These are phyloP conservation scores for Saksenaea vasiformis DNA, from an alignment of 371 early-diverging fungal genomes.

Conservation along the genomic window DNA sequence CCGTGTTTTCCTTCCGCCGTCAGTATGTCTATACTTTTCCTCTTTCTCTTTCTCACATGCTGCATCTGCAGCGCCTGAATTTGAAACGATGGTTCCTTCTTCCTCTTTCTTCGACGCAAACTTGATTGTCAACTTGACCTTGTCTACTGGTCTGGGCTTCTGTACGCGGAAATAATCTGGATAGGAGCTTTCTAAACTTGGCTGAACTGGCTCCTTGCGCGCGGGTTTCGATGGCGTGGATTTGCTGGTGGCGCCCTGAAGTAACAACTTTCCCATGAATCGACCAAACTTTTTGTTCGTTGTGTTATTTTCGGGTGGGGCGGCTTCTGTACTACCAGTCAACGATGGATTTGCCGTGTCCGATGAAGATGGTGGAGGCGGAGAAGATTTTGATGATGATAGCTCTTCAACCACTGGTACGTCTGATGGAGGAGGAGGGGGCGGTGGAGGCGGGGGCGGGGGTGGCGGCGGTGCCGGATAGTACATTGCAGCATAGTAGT, in stretches of 20 bases:
- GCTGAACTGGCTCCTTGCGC: not conserved
- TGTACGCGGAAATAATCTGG: not conserved
- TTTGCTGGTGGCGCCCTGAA: slow-evolving; percentile 15
- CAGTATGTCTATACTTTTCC: not conserved
- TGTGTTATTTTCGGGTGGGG: not conserved
- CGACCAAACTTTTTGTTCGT: slow-evolving; percentile 23
- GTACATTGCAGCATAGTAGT: not conserved
- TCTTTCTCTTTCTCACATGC: not conserved
- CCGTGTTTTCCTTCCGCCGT: slow-evolving; percentile 17
- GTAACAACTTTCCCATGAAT: slow-evolving; percentile 39
- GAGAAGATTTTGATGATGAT: not conserved
- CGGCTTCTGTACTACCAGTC: not conserved
- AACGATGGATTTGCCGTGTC: not conserved
- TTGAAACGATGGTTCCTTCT: slow-evolving; percentile 89
- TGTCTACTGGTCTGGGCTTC: not conserved
- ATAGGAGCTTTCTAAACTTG: not conserved
- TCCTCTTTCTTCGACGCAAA: slow-evolving; percentile 98
- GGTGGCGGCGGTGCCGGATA: slow-evolving; percentile 7
- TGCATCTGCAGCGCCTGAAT: slow-evolving; percentile 39
- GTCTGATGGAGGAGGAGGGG: not conserved
- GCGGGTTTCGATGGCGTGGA: slow-evolving; percentile 3
- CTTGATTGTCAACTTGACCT: slow-evolving; percentile 78
- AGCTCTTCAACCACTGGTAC: not conserved
- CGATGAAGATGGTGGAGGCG: not conserved
- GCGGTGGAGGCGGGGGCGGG: not conserved